Evolutionary conservation across 2,329 filamentous ascomycete genomes (phyloP).

Genomic region (Fusarium succisae): DNA sequence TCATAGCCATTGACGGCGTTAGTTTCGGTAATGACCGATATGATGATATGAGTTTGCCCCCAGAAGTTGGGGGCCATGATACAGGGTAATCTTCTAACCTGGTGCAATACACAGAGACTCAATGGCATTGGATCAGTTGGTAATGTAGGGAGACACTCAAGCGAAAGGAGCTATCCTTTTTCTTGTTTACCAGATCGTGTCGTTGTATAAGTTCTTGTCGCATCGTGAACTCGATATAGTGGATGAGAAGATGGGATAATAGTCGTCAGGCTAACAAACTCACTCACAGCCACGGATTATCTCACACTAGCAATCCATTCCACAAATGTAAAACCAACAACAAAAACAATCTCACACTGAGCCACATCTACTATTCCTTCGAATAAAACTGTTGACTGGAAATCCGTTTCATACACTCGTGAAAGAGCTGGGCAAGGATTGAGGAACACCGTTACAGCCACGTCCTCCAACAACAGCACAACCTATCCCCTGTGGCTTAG

Average conservation of each 20-base stretch:
- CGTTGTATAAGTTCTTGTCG: neutral
- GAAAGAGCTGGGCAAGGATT: neutral
- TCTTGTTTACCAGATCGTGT: neutral
- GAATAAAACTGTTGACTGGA: too few species aligned
- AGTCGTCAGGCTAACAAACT: neutral
- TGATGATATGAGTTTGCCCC: neutral
- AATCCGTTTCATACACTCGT: neutral
- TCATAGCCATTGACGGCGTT: neutral
- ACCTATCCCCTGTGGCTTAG: slow-evolving; percentile 38
- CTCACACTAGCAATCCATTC: neutral
- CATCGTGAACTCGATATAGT: neutral
- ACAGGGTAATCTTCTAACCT: neutral
- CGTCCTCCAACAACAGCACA: neutral
- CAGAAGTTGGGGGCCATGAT: neutral
- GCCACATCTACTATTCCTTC: too few species aligned
- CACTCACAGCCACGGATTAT: neutral
- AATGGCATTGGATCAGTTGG: neutral
- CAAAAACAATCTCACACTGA: neutral
- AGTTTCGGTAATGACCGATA: neutral
- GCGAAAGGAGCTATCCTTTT: fast-evolving
- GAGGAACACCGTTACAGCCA: fast-evolving
- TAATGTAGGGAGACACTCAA: neutral
- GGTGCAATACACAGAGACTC: neutral
- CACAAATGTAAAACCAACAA: neutral
- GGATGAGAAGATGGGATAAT: fast-evolving